Percentiles rank a stretch among this genome's conserved stretches.
phyloP scores from a whole-genome alignment of 345 rosid species.

The Rubroshorea leprosula region DNA sequence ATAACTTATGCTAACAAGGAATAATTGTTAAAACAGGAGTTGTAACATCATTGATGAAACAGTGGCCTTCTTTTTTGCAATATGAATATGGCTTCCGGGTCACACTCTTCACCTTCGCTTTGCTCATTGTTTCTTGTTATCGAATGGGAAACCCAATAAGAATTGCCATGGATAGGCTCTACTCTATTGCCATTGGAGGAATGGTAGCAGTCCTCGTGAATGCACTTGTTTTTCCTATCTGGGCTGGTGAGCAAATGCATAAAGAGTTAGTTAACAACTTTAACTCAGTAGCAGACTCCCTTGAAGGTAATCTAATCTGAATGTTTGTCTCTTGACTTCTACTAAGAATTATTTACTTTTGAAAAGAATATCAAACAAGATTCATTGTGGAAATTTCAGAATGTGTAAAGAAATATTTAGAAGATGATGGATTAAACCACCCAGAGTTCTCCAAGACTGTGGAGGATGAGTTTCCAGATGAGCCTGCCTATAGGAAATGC shows the following conservation, averaged over 20 bases:
- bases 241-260: too few relatives aligned
- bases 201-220: slow-evolving; percentile 58
- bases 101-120: slow-evolving; percentile 53
- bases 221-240: too few relatives aligned
- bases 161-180: slow-evolving; percentile 57
- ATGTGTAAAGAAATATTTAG: too few relatives aligned
- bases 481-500: slow-evolving; percentile 53
- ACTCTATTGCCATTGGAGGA: slow-evolving; percentile 63
- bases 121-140: slow-evolving; percentile 57
- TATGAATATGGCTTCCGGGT: slow-evolving; percentile 68
- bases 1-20: background rate
- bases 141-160: slow-evolving; percentile 55
- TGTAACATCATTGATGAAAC: slow-evolving; percentile 55
- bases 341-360: too few relatives aligned
- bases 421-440: slow-evolving; percentile 34
- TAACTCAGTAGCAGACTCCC: too few relatives aligned
- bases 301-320: slow-evolving; percentile 40
- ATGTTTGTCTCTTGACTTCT: background rate
- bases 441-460: slow-evolving; percentile 50
- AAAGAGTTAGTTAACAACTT: too few relatives aligned
- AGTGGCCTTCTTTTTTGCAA: slow-evolving; percentile 55
- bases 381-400: slow-evolving; percentile 25
- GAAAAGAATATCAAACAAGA: too few relatives aligned
- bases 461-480: slow-evolving; percentile 60
- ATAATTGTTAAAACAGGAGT: slow-evolving; percentile 31